Conservation (phyloP, 345 rosid genomes). For the Acer campestre region DNA sequence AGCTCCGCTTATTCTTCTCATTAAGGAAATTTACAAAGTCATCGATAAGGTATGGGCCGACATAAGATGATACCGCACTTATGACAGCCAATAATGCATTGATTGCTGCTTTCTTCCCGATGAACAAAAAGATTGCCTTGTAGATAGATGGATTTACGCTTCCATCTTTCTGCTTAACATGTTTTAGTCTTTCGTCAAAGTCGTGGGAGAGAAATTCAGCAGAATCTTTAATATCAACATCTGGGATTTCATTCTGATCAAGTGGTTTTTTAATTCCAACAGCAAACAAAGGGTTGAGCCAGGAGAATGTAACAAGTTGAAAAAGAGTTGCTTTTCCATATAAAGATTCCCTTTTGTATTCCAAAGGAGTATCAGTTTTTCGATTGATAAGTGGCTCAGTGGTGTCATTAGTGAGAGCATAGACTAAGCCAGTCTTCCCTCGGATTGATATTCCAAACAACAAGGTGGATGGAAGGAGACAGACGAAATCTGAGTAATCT, state of each 20-base stretch:
- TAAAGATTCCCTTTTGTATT: conserved; percentile 43
- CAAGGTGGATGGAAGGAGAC: conserved; percentile 56
- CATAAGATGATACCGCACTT: conserved; percentile 68
- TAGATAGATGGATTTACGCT: conserved; percentile 61
- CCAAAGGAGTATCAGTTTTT: conserved; percentile 31
- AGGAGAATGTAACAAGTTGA: conserved; percentile 82
- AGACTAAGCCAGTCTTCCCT: conserved; percentile 63
- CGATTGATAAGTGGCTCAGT: conserved; percentile 60
- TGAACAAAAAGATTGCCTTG: conserved; percentile 58
- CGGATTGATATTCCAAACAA: conserved; percentile 56
- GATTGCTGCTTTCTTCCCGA: conserved; percentile 69
- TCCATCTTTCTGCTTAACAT: conserved; percentile 50
- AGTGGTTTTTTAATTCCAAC: conserved; percentile 77
- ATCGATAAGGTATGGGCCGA: conserved; percentile 82
- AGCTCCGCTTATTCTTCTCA: conserved; percentile 40
- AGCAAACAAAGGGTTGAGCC: conserved; percentile 83
- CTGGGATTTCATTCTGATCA: conserved; percentile 69
- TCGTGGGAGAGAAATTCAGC: conserved; percentile 56
- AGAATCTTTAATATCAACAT: conserved; percentile 65
- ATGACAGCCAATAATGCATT: conserved; percentile 73
- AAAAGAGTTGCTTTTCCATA: conserved; percentile 73
- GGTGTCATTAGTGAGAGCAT: conserved; percentile 27
- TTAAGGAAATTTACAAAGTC: conserved; percentile 66
- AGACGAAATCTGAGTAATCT: conserved; percentile 51
- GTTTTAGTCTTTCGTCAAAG: conserved; percentile 53